phyloP scores from a whole-genome alignment of 1,139 yeast genomes.

The Spathaspora sp. region DNA sequence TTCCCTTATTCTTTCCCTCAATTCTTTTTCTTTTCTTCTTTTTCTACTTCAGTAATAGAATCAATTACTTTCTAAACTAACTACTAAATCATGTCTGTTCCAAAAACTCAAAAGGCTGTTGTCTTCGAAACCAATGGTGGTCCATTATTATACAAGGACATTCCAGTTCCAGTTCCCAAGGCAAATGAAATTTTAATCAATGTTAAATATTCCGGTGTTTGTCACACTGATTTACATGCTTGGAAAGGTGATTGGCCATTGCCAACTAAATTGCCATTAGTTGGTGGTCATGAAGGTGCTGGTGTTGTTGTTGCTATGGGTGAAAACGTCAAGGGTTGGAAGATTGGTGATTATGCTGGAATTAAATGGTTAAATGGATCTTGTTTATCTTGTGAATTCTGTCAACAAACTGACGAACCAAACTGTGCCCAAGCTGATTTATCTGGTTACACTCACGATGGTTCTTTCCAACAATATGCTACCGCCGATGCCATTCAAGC shows the following conservation, averaged over 20 bases:
- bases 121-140: constrained; percentile 40
- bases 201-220: constrained; percentile 74
- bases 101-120: constrained; percentile 40
- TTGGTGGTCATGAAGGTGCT: constrained; percentile 86
- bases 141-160: constrained; percentile 56
- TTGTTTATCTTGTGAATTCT: constrained; percentile 67
- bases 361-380: constrained; percentile 76
- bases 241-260: constrained; percentile 84
- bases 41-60: constrained; percentile 27
- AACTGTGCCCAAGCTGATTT: constrained; percentile 67
- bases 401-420: constrained; percentile 64
- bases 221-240: constrained; percentile 79
- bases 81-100: constrained; percentile 20
- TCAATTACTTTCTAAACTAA: neutral
- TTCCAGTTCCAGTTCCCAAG: constrained; percentile 68
- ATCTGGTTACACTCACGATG: constrained; percentile 78
- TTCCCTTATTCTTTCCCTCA: constrained; percentile 47
- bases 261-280: constrained; percentile 63
- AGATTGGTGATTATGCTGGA: constrained; percentile 73
- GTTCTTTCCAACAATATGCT: constrained; percentile 78
- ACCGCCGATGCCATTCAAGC: constrained; percentile 87
- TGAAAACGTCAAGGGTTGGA: constrained; percentile 61
- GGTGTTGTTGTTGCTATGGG: constrained; percentile 77
- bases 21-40: constrained; percentile 43
- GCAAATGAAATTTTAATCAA: constrained; percentile 65